Evolutionary conservation across 2,329 filamentous ascomycete genomes (phyloP).

Genomic region (Fragosphaeria purpurea): DNA sequence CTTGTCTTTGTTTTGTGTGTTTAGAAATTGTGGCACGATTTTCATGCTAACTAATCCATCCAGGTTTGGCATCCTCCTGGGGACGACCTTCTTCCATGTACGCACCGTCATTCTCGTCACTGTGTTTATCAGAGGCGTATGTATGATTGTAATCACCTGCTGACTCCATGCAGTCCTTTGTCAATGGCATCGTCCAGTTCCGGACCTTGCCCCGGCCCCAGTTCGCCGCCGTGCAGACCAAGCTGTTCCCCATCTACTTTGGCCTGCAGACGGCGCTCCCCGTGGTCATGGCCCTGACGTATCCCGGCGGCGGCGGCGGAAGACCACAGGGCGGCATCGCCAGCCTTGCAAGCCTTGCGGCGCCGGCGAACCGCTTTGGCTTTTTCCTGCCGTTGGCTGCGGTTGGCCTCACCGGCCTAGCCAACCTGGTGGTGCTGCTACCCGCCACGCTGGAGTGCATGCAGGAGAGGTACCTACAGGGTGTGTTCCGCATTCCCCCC

Average conservation of each 20-base stretch:
- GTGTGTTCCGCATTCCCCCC: slow-evolving; percentile 34
- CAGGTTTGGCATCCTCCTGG: slow-evolving; percentile 81
- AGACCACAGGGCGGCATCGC: no score
- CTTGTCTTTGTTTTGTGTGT: neutral
- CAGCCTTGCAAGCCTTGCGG: slow-evolving; percentile 37
- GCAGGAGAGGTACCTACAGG: slow-evolving; percentile 67
- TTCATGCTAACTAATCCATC: slow-evolving; percentile 1
- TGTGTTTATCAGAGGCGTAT: no score
- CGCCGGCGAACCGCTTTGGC: slow-evolving; percentile 48
- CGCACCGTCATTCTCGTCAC: neutral
- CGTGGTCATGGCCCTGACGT: slow-evolving; percentile 64
- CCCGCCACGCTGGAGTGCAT: slow-evolving; percentile 69
- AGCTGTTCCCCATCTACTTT: slow-evolving; percentile 85
- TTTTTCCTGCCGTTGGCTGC: slow-evolving; percentile 60
- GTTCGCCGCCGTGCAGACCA: slow-evolving; percentile 71
- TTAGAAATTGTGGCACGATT: neutral
- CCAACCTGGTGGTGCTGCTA: slow-evolving; percentile 62
- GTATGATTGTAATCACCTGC: neutral
- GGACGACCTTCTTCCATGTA: slow-evolving; percentile 78
- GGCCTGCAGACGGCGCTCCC: slow-evolving; percentile 69
- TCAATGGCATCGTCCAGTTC: slow-evolving; percentile 65
- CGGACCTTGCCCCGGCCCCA: slow-evolving; percentile 65
- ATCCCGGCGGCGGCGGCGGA: slow-evolving; percentile 43
- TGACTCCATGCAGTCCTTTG: slow-evolving; percentile 46
- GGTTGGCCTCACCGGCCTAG: slow-evolving; percentile 59